Percentiles rank a stretch among this genome's conserved stretches.
Conservation (phyloP, 176 grass and related monocot genomes). For the Hordeum vulgare region MorexV3_pseudomolecules_assembly NC_058524.1:497914444-497914943, state of each 20-base stretch:
- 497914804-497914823: not conserved
- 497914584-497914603: not conserved
- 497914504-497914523: not conserved
- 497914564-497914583: not conserved
- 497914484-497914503: not conserved
- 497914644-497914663: not conserved
- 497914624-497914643: not conserved
- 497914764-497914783: not conserved
- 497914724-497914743: not conserved
- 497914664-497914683: not conserved
- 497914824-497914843: not conserved
- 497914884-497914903: not conserved
- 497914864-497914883: not conserved
- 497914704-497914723: not conserved
- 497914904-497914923: not conserved
- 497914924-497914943: not conserved
- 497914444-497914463: not conserved
- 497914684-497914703: not conserved
- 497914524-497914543: not conserved
- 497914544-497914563: not conserved
- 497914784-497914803: not conserved
- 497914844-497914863: not conserved
- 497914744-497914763: not conserved
- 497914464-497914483: not conserved
- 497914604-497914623: not conserved